Percentiles rank a stretch among this genome's conserved stretches.
phyloP scores from a whole-genome alignment of 257 asterid genomes.

The Cordia subcordata region DNA sequence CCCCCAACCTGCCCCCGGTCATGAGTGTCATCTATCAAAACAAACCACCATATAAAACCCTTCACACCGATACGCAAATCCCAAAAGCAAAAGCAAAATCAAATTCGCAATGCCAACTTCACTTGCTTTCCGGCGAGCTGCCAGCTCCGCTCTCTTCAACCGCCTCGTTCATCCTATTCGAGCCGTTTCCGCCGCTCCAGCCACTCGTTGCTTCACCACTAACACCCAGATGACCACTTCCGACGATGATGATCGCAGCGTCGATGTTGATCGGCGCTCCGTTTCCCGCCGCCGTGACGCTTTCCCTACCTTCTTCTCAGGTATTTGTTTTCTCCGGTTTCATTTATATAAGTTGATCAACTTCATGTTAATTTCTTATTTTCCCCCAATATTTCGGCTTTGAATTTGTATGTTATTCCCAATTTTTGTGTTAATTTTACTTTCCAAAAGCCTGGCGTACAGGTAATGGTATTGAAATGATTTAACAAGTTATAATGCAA shows the following conservation, averaged over 20 bases:
- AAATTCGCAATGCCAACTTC: conserved; percentile 29
- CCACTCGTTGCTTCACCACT: conserved; percentile 25
- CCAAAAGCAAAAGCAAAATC: background rate
- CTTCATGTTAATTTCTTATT: background rate
- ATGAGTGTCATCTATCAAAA: too few relatives aligned
- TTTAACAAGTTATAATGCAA: too few relatives aligned
- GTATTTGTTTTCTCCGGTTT: conserved; percentile 3
- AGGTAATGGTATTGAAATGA: too few relatives aligned
- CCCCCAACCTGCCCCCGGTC: too few relatives aligned
- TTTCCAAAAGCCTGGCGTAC: too few relatives aligned
- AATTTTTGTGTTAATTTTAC: background rate
- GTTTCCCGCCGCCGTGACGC: conserved; percentile 30
- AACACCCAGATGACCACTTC: conserved; percentile 26
- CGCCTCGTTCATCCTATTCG: conserved; percentile 10
- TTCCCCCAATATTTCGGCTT: background rate
- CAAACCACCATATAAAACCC: background rate
- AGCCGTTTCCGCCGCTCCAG: conserved; percentile 19
- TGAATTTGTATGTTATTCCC: background rate
- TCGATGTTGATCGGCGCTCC: conserved; percentile 23
- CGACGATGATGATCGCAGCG: conserved; percentile 16
- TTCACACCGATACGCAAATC: background rate
- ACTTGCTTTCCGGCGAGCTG: conserved; percentile 25
- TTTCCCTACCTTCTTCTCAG: conserved; percentile 30
- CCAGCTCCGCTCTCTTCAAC: conserved; percentile 5
- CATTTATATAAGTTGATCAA: background rate